Conservation (phyloP, 441 rosid species). For the Macaranga tanarius region DNA sequence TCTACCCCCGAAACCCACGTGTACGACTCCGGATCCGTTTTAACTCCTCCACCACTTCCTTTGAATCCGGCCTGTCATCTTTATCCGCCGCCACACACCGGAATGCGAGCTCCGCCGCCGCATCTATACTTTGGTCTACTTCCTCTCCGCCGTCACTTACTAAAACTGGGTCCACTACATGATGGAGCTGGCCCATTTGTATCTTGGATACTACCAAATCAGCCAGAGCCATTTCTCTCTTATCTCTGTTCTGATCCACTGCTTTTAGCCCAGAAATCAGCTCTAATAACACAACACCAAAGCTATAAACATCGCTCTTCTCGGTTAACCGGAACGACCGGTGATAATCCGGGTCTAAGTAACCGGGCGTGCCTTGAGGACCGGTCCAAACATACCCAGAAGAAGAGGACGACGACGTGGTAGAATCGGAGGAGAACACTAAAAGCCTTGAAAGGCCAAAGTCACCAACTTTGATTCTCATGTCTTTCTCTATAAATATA, state of each 20-base stretch:
- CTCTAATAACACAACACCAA: conserved; percentile 81
- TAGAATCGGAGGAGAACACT: conserved; percentile 44
- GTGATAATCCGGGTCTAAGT: conserved; percentile 87
- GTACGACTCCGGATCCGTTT: conserved; percentile 48
- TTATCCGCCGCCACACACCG: conserved; percentile 85
- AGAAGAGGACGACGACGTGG: conserved; percentile 43
- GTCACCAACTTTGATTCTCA: conserved; percentile 81
- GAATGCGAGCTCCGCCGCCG: conserved; percentile 87
- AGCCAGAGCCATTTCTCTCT: conserved; percentile 77
- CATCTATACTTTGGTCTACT: conserved; percentile 42
- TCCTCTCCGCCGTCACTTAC: conserved; percentile 28
- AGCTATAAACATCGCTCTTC: conserved; percentile 84
- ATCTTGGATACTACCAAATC: conserved; percentile 80
- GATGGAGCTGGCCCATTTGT: conserved; percentile 62
- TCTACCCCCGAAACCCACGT: conserved; percentile 33
- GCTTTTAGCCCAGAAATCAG: conserved; percentile 76
- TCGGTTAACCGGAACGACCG: conserved; percentile 84
- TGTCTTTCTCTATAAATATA: conserved; percentile 77
- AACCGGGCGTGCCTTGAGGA: conserved; percentile 93
- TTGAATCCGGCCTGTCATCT: conserved; percentile 81
- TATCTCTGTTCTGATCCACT: conserved; percentile 77
- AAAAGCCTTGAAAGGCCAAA: conserved; percentile 80
- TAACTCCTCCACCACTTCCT: conserved; percentile 73
- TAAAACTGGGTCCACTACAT: conserved; percentile 64
- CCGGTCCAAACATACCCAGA: conserved; percentile 79